Percentiles rank a stretch among this genome's conserved stretches.
phyloP scores from a whole-genome alignment of 2,329 filamentous ascomycete species.

The Aspergillus novoparasiticus region DNA sequence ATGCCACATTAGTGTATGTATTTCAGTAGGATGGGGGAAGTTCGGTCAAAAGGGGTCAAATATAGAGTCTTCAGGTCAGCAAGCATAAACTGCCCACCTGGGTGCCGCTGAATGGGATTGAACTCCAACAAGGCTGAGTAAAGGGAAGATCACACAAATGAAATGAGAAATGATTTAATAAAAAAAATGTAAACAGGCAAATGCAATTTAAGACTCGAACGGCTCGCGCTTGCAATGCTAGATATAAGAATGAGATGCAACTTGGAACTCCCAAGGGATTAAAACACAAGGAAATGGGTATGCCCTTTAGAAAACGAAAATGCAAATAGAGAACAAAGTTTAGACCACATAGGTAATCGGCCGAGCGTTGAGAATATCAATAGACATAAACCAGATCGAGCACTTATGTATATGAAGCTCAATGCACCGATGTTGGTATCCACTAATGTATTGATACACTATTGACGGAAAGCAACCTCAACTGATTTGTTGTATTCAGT shows the following conservation, averaged over 20 bases:
- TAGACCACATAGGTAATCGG: conserved; percentile 13
- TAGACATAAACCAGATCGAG: conserved; percentile 18
- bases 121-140: conserved; percentile 15
- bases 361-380: conserved; percentile 15
- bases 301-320: conserved; percentile 36
- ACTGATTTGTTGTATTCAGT: conserved; percentile 22
- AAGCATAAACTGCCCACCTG: conserved; percentile 3
- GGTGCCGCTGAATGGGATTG: conserved; percentile 7
- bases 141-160: conserved; percentile 13
- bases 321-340: conserved; percentile 22
- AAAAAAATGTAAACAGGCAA: conserved; percentile 20
- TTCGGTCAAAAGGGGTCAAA: conserved; percentile 7
- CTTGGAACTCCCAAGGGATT: conserved; percentile 34
- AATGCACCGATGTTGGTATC: conserved; percentile 9
- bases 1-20: conserved; percentile 25
- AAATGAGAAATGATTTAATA: conserved; percentile 3
- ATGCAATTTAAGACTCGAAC: conserved; percentile 35
- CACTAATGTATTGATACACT: conserved; percentile 13
- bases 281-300: conserved; percentile 38
- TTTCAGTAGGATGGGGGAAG: conserved; percentile 10
- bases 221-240: conserved; percentile 52
- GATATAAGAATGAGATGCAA: conserved; percentile 41
- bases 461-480: conserved; percentile 8
- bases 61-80: conserved; percentile 6
- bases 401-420: conserved; percentile 18